phyloP scores from a whole-genome alignment of 2,329 filamentous ascomycete genomes.

The Capronia coronata region DNA sequence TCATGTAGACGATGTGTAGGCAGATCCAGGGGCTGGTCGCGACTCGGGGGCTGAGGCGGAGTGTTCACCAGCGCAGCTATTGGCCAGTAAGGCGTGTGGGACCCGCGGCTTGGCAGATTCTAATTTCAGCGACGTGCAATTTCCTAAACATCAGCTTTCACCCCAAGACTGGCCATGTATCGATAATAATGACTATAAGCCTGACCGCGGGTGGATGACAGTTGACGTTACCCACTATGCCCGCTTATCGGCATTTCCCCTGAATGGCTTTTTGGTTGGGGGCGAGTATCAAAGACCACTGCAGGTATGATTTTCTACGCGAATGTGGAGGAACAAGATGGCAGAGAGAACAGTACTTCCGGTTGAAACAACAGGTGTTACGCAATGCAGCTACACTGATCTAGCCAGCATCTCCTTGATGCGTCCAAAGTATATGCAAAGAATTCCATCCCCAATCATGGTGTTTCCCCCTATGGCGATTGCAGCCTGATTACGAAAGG shows the following conservation, averaged over 20 bases:
- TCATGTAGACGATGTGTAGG: no score
- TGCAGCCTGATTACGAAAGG: slow-evolving; percentile 9
- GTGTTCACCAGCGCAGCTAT: no score
- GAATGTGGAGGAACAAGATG: no score
- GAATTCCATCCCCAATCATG: slow-evolving; percentile 20
- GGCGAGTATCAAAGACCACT: no score
- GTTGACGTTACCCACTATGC: no score
- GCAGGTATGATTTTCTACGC: no score
- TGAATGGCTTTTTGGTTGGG: no score
- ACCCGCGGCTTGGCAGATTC: background rate
- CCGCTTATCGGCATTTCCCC: no score
- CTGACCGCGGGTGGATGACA: no score
- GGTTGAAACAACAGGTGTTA: slow-evolving; percentile 25
- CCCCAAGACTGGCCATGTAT: background rate
- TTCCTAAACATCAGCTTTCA: background rate
- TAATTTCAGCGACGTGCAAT: background rate
- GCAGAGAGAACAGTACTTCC: slow-evolving; percentile 8
- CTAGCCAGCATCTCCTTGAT: slow-evolving; percentile 24
- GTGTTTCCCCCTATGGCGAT: background rate
- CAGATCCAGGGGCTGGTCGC: no score
- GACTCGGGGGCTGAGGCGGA: no score
- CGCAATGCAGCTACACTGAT: slow-evolving; percentile 25
- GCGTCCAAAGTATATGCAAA: slow-evolving; percentile 25
- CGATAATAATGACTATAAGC: no score
- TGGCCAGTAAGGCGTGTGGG: background rate